Conservation (phyloP, 2,329 filamentous ascomycete genomes). For the Xylaria sp. region DNA sequence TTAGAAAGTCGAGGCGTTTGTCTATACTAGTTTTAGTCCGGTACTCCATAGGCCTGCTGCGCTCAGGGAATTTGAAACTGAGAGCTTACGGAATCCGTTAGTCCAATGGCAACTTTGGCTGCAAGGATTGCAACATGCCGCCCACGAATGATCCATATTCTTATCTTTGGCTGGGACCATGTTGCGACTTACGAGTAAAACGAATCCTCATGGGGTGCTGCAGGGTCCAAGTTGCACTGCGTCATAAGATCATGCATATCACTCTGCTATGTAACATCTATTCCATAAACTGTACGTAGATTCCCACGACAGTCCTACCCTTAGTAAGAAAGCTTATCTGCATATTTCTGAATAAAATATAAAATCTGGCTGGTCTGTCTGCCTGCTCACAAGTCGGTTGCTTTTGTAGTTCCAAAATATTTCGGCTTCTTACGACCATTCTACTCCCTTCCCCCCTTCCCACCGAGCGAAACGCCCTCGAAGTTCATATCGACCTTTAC, state of each 20-base stretch:
- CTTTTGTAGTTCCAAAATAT: not conserved
- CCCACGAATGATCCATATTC: conserved; percentile 26
- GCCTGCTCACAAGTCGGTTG: not conserved
- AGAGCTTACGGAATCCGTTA: conserved; percentile 19
- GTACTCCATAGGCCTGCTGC: conserved; percentile 18
- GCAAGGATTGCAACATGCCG: conserved; percentile 34
- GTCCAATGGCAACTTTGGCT: conserved; percentile 29
- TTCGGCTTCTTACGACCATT: conserved; percentile 8
- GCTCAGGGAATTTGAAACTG: conserved; percentile 9
- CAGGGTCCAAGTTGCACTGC: conserved; percentile 25
- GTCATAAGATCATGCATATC: conserved; percentile 25
- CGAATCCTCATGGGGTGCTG: conserved; percentile 8
- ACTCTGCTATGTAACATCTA: conserved; percentile 21
- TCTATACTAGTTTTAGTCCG: not conserved
- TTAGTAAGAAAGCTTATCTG: conserved; percentile 28
- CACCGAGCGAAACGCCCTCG: not conserved
- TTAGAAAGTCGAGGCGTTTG: not conserved
- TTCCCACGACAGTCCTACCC: not conserved
- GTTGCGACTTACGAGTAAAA: not conserved
- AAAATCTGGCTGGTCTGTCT: conserved; percentile 13
- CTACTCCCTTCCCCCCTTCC: too few relatives aligned
- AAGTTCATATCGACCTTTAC: not conserved
- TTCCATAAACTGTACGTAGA: conserved; percentile 22
- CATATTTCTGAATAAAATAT: conserved; percentile 15
- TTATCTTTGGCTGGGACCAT: conserved; percentile 13